Base-by-base conservation (phyloP, 108 stramenopile species). In the Mayamaea pseudoterrestris region DNA sequence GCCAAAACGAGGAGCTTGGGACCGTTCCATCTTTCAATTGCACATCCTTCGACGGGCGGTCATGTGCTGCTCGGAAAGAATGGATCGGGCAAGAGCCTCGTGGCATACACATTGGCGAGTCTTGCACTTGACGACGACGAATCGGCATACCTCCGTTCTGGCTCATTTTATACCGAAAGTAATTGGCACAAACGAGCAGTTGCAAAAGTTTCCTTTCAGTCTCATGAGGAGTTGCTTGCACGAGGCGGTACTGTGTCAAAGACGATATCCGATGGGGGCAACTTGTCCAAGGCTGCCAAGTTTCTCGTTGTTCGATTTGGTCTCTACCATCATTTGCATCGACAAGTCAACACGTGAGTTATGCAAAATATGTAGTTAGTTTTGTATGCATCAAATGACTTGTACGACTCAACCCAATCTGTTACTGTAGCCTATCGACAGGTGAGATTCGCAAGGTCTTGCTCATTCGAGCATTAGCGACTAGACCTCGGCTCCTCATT, bases 371-470 rank as follows among this genome's bases (percentile, higher is more conserved):
- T n/a, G n/a, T n/a, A n/a, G n/a, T n/a, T n/a, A n/a, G n/a, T n/a
- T n/a, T n/a, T n/a, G n/a, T n/a, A n/a, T n/a, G n/a, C n/a, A n/a
- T n/a, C n/a, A n/a, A n/a, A n/a, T n/a, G n/a, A n/a, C n/a, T n/a
- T n/a, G n/a, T n/a, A n/a, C n/a, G n/a, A n/a, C n/a, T n/a, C n/a
- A n/a, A n/a, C n/a, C n/a, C n/a, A n/a, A n/a, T n/a, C n/a, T n/a
- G n/a, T n/a, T n/a, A n/a, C n/a, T n/a, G 44, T 30, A 75, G 79
- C 5, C 47, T 88, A 1, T 65, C 62, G 51, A 88, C 81, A 23
- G 81, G 86, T 32, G 74, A 88, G 53, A 82, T 88, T 53, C 78
- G 81, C 6, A 82, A 83, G 42, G 76, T 80, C 7, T 47, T 88
- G 4, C 45, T 88, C 20, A 74, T 80, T 0, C 46, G 74, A 27